Conservation (phyloP, 805 yeast species). For the Candida sanyiensis region DNA sequence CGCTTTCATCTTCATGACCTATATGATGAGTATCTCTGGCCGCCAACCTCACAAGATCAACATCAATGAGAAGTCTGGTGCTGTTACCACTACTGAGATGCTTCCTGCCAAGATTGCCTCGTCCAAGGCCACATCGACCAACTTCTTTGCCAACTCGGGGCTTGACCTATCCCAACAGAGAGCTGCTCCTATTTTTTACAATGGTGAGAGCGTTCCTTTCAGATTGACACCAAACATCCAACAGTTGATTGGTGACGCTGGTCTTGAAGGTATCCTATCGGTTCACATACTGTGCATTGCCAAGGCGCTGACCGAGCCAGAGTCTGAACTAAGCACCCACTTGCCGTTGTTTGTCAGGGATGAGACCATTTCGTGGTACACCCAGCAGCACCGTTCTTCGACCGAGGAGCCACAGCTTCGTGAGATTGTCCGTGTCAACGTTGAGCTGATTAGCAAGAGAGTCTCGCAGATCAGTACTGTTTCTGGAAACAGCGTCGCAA, state of each 20-base stretch:
- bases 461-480: conserved; percentile 64
- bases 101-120: conserved; percentile 76
- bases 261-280: conserved; percentile 85
- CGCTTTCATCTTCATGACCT: conserved; percentile 84
- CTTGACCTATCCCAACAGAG: conserved; percentile 28
- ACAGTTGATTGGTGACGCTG: conserved; percentile 88
- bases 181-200: conserved; percentile 73
- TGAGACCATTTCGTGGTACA: conserved; percentile 91
- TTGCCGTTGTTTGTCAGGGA: conserved; percentile 93
- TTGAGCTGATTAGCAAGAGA: conserved; percentile 75
- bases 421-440: conserved; percentile 84
- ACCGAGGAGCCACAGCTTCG: conserved; percentile 80
- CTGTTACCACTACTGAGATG: conserved; percentile 93
- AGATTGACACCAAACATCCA: conserved; percentile 95
- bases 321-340: conserved; percentile 85
- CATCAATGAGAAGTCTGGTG: conserved; percentile 75
- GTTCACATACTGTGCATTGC: conserved; percentile 82
- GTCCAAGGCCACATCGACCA: conserved; percentile 32
- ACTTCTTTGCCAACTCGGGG: conserved; percentile 32
- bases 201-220: conserved; percentile 92
- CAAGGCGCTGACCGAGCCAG: conserved; percentile 84
- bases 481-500: conserved; percentile 56
- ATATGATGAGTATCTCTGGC: conserved; percentile 87
- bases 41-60: conserved; percentile 93
- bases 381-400: conserved; percentile 76